Evolutionary conservation across 2,329 filamentous ascomycete genomes (phyloP), one percentile per base, ranked within the genome.

Genomic region (Neofusicoccum sp.): DNA sequence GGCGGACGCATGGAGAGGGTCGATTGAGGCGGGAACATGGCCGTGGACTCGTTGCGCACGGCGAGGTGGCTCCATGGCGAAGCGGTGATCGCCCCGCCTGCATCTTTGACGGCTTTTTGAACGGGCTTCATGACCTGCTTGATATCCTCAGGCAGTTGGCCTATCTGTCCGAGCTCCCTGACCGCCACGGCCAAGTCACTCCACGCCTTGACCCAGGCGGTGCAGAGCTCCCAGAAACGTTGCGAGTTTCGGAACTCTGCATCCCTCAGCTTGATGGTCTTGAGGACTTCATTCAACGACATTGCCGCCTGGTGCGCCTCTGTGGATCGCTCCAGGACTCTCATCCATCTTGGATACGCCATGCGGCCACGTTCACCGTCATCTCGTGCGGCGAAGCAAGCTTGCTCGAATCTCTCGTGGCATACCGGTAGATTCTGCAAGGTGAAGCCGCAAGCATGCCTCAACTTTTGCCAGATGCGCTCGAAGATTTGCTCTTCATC

Each of bases 401-500:
- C 45, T 41, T 63, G 41, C 11, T 51, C 44, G 63, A 95, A 86
- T 63, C 92, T 88, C 54, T 80, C 80, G 63, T 86, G 86, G 63
- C 91, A 86, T 60, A 79, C 79, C 0, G 91, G 91, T 28, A 96
- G 78, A 1, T 86, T 87, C 43, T 85, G 84, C 65, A 90, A 82
- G 30, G 91, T 87, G 51, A 90, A 80, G 51, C 92, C 89, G 20
- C 89, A 88, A 0, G 91, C 89, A 58, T 82, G 84, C 47, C 88
- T 86, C 26, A 96, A 79, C 47, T 89, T 89, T 34, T 91, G 71
- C 76, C 90, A 96, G 24, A 97, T 91, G 63, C 82, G 85, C 64
- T 96, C 93, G 66, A 96, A 96, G 30, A 87, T 83, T 14, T 84
- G 83, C 67, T 96, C 91, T 64, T 96, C 91, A 65, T 91, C 89